A percentile compares a stretch with the other conserved stretches of the same genome.
phyloP scores from a whole-genome alignment of 2,329 filamentous ascomycete genomes.

The Aspergillus persii region DNA sequence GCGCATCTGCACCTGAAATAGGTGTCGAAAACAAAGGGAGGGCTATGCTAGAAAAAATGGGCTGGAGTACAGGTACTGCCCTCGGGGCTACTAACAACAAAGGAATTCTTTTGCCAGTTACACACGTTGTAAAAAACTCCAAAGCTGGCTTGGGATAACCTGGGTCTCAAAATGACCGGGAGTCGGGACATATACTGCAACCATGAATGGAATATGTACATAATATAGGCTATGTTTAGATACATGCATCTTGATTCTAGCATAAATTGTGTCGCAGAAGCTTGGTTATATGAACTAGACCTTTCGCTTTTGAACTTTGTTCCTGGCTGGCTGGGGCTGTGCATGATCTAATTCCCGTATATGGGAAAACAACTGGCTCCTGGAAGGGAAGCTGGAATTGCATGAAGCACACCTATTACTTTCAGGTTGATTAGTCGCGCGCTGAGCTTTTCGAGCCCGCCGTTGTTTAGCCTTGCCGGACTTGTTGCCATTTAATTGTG shows the following conservation, averaged over 20 bases:
- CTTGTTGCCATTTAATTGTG: constrained; percentile 25
- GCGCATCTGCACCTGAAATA: constrained; percentile 78
- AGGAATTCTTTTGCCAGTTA: constrained; percentile 81
- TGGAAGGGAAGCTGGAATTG: constrained; percentile 72
- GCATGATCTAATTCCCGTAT: constrained; percentile 66
- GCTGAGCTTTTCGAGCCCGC: constrained; percentile 48
- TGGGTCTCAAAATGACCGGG: not conserved
- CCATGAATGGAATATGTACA: not conserved
- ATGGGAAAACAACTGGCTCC: constrained; percentile 71
- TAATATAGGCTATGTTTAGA: not conserved
- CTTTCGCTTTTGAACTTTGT: not conserved
- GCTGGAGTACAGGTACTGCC: constrained; percentile 83
- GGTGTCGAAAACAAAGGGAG: constrained; percentile 79
- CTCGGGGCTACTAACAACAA: constrained; percentile 80
- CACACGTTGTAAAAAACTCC: constrained; percentile 80
- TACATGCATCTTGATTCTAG: not conserved
- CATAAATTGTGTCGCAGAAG: not conserved
- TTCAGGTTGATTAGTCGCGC: constrained; percentile 17
- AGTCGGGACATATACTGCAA: not conserved
- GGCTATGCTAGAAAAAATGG: constrained; percentile 93
- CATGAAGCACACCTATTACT: constrained; percentile 74
- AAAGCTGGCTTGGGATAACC: constrained; percentile 74
- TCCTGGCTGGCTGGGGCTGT: constrained; percentile 36
- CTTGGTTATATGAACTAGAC: not conserved
- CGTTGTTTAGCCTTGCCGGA: constrained; percentile 55